A percentile compares a stretch with the other conserved stretches of the same genome.
Evolutionary conservation across 2,329 filamentous ascomycete genomes (phyloP).

Genomic region (Thielaviopsis euricoi): DNA sequence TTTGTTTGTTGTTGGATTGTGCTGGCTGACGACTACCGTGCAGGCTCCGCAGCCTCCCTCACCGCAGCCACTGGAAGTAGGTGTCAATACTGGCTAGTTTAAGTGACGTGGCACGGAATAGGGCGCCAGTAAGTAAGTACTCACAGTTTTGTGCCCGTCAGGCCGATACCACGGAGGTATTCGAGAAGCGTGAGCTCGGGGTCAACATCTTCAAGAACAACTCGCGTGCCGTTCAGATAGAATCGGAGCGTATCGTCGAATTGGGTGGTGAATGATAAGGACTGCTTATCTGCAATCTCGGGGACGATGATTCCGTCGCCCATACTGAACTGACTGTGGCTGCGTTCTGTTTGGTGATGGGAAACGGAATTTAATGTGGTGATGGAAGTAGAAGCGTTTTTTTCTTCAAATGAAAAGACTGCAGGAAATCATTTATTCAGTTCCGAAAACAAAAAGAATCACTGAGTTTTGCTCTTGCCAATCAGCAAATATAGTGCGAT

Average conservation of each 20-base stretch:
- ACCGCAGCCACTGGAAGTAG: conserved; percentile 52
- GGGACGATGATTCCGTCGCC: not conserved
- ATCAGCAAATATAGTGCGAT: too few relatives aligned
- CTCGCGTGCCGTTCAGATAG: conserved; percentile 85
- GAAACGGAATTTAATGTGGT: too few relatives aligned
- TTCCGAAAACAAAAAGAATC: too few relatives aligned
- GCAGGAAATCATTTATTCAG: too few relatives aligned
- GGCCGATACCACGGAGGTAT: conserved; percentile 78
- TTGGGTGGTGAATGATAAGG: conserved; percentile 41
- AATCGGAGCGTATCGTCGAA: conserved; percentile 85
- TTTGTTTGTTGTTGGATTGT: conserved; percentile 78
- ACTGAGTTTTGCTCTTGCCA: too few relatives aligned
- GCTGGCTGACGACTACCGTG: conserved; percentile 85
- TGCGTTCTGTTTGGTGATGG: too few relatives aligned
- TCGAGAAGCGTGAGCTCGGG: conserved; percentile 85
- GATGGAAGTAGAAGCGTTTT: too few relatives aligned
- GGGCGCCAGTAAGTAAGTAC: conserved; percentile 14
- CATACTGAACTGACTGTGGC: not conserved
- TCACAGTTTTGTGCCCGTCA: conserved; percentile 84
- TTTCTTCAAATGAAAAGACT: too few relatives aligned
- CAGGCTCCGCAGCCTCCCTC: conserved; percentile 95
- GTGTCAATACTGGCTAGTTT: not conserved
- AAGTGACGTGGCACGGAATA: too few relatives aligned
- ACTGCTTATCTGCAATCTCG: not conserved
- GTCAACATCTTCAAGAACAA: conserved; percentile 72